These are phyloP conservation scores for Aspergillus bridgeri DNA, from an alignment of 495 filamentous ascomycete species.

Conservation along the genomic window DNA sequence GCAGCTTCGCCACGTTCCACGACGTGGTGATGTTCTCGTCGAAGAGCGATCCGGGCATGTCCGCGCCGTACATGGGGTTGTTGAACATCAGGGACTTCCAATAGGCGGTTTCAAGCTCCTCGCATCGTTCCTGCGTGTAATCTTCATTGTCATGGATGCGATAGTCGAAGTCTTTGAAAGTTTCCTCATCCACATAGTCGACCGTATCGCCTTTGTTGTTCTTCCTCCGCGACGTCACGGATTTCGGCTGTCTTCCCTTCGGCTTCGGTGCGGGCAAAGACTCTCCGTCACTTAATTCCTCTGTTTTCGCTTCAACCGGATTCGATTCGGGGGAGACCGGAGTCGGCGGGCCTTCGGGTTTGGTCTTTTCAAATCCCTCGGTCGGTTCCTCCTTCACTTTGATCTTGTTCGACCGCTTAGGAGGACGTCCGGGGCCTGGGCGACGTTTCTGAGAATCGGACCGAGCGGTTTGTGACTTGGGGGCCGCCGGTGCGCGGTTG, in stretches of 20 bases:
- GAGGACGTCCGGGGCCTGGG: slow-evolving; percentile 48
- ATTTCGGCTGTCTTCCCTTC: slow-evolving; percentile 54
- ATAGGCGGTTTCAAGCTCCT: slow-evolving; percentile 88
- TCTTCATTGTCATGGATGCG: slow-evolving; percentile 75
- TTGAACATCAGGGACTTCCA: slow-evolving; percentile 96
- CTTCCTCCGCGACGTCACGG: slow-evolving; percentile 68
- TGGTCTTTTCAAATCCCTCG: slow-evolving; percentile 35
- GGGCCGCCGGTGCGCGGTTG: slow-evolving; percentile 35
- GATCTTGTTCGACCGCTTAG: slow-evolving; percentile 39
- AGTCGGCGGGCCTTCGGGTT: slow-evolving; percentile 48
- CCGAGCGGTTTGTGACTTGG: slow-evolving; percentile 29
- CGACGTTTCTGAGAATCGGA: slow-evolving; percentile 44
- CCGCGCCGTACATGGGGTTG: slow-evolving; percentile 91
- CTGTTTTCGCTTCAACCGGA: slow-evolving; percentile 45
- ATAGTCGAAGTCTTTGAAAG: slow-evolving; percentile 87
- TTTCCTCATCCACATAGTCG: slow-evolving; percentile 75
- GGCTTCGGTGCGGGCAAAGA: slow-evolving; percentile 42
- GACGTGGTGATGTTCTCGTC: slow-evolving; percentile 68
- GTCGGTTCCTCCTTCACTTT: slow-evolving; percentile 46
- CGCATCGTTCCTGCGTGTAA: slow-evolving; percentile 84
- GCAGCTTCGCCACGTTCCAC: slow-evolving; percentile 94
- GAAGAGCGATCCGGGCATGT: slow-evolving; percentile 96
- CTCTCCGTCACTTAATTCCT: slow-evolving; percentile 51
- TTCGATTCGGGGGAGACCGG: slow-evolving; percentile 52
- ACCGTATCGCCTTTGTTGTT: slow-evolving; percentile 69